Evolutionary conservation across 2,329 filamentous ascomycete species (phyloP), one percentile per base, ranked within the genome.

Genomic region (Elsinoe ampelina): DNA sequence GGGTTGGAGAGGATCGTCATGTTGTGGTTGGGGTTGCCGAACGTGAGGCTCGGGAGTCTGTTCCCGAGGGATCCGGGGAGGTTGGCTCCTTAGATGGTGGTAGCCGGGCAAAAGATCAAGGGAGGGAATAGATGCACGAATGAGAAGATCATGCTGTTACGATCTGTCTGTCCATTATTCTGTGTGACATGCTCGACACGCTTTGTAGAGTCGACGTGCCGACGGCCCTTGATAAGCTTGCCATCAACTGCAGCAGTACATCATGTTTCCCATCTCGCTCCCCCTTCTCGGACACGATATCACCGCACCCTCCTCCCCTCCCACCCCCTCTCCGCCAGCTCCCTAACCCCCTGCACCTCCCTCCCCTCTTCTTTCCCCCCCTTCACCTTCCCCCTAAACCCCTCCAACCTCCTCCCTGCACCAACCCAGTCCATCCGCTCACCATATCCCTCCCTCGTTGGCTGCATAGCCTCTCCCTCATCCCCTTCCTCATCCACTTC

Each of bases 1-100:
- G 83, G 83, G 12, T 66, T 85, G 67, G 84, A 86, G 72, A 73
- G 83, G 34, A 84, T 85, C 64, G 81, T 85, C 58, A 81, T 82
- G 74, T 80, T 84, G 67, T 85, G 81, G 77, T 68, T 85, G 62
- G 83, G 82, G 11, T 67, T 85, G 67, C 80, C 80, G 17, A 84
- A 85, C 63, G 78, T 85, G 50, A 70, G 83, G 35, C 71, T 84
- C 68, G 77, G 79, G 32, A 81, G 80, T 63, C 65, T 84, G 65
- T 85, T 85, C 72, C 82, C 83, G 30, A 73, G 82, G 61, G 83
- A 85, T 67, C 83, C 82, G 7, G 75, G 79, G 67, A 75, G 82
- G 60, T 67, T 78, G 59, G 65, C 69, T 60, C 76, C 76, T 56
- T 77, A 72, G 47, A 5, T n/a, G n/a, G n/a, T n/a, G n/a, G n/a